A percentile compares a stretch with the other conserved stretches of the same genome.
Conservation (phyloP, 805 yeast species). For the Lachancea thermotolerans region DNA sequence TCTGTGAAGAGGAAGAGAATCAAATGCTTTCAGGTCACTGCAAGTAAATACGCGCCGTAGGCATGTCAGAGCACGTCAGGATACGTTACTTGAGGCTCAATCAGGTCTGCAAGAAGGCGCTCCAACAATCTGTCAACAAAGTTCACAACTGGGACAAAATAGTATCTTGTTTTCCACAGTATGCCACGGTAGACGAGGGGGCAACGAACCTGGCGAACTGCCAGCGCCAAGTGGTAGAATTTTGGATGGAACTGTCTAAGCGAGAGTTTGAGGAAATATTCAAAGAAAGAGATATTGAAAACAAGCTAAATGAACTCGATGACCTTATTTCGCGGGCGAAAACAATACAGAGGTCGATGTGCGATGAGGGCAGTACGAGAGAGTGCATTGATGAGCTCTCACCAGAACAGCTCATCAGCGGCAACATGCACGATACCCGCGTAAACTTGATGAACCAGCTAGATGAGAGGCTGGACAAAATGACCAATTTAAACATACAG, state of each 20-base stretch:
- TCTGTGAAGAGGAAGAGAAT: no score
- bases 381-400: slow-evolving; percentile 19
- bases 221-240: slow-evolving; percentile 44
- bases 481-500: slow-evolving; percentile 19
- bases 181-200: slow-evolving; percentile 43
- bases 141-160: slow-evolving; percentile 46
- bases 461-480: slow-evolving; percentile 15
- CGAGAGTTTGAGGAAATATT: slow-evolving; percentile 51
- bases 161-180: slow-evolving; percentile 47
- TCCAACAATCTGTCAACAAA: slow-evolving; percentile 44
- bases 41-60: no score
- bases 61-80: slow-evolving; percentile 10
- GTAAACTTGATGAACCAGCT: slow-evolving; percentile 17
- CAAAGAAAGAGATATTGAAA: slow-evolving; percentile 37
- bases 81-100: slow-evolving; percentile 45
- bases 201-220: slow-evolving; percentile 41
- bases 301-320: slow-evolving; percentile 35
- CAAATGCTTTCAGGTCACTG: no score
- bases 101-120: slow-evolving; percentile 46
- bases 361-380: slow-evolving; percentile 2
- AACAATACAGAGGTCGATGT: slow-evolving; percentile 10
- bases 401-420: slow-evolving; percentile 21
- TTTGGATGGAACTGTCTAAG: slow-evolving; percentile 43
- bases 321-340: slow-evolving; percentile 34
- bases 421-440: slow-evolving; percentile 22